A percentile compares a stretch with the other conserved stretches of the same genome.
Conservation (phyloP, 2,329 filamentous ascomycete species). For the Aspergillus sp. region DNA sequence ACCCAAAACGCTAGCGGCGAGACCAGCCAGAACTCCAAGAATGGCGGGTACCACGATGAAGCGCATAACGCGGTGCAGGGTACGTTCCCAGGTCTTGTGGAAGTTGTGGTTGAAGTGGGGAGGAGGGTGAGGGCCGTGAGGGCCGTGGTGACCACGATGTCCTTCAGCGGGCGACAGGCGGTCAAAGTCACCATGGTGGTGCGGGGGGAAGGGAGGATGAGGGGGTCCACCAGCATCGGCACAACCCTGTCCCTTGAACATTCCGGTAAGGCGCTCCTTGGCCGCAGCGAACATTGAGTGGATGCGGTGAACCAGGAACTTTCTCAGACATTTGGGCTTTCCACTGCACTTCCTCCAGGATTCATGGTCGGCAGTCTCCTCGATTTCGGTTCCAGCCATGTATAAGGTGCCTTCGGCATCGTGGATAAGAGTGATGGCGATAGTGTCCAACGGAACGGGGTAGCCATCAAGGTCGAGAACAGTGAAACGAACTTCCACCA, state of each 20-base stretch:
- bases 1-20: constrained; percentile 46
- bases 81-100: constrained; percentile 38
- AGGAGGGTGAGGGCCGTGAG: constrained; percentile 8
- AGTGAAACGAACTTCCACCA: constrained; percentile 45
- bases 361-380: constrained; percentile 37
- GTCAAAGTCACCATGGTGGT: constrained; percentile 5
- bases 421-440: constrained; percentile 41
- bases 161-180: constrained; percentile 9
- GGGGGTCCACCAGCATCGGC: constrained; percentile 24
- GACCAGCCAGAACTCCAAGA: constrained; percentile 47
- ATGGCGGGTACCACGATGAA: constrained; percentile 47
- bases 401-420: constrained; percentile 35
- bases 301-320: constrained; percentile 41
- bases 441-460: constrained; percentile 46
- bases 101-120: constrained; percentile 32
- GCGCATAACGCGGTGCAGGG: constrained; percentile 41
- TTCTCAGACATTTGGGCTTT: constrained; percentile 38
- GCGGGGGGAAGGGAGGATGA: constrained; percentile 2
- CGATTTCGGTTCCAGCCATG: constrained; percentile 38
- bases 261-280: constrained; percentile 35
- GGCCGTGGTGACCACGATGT: constrained; percentile 6
- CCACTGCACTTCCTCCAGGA: constrained; percentile 46
- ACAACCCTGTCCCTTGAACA: constrained; percentile 28
- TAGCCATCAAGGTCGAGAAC: constrained; percentile 43
- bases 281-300: constrained; percentile 38